These are phyloP conservation scores for Leccinum rimulosum DNA, from an alignment of 768 basidiomycete species.

Conservation along the genomic window DNA sequence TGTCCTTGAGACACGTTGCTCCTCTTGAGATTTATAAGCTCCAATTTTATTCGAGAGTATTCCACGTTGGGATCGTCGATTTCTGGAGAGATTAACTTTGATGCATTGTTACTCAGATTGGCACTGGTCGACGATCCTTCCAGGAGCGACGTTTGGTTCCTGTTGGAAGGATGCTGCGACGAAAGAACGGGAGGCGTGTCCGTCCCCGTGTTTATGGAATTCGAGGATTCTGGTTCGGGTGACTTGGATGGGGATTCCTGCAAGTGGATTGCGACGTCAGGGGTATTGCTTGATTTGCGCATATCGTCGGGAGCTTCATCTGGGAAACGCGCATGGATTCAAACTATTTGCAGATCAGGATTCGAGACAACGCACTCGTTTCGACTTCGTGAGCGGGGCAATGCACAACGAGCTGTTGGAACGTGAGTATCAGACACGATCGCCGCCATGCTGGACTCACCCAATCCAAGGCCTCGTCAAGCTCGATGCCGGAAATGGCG, in stretches of 20 bases:
- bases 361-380: slow-evolving; percentile 24
- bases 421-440: slow-evolving; percentile 8
- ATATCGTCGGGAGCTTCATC: slow-evolving; percentile 16
- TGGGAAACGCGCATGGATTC: slow-evolving; percentile 1
- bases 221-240: slow-evolving; percentile 1
- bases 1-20: slow-evolving; percentile 27
- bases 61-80: slow-evolving; percentile 55
- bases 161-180: slow-evolving; percentile 7
- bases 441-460: slow-evolving; percentile 40
- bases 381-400: slow-evolving; percentile 60
- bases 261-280: background rate
- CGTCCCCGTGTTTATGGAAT: slow-evolving; percentile 35
- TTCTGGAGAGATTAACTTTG: slow-evolving; percentile 36
- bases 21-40: slow-evolving; percentile 47
- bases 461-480: slow-evolving; percentile 94
- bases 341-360: background rate
- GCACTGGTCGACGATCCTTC: slow-evolving; percentile 9
- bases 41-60: slow-evolving; percentile 63
- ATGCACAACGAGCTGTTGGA: slow-evolving; percentile 57
- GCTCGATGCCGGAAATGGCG: slow-evolving; percentile 59
- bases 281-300: slow-evolving; percentile 3
- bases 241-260: background rate
- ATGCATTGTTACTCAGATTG: slow-evolving; percentile 17
- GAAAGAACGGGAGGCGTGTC: slow-evolving; percentile 41
- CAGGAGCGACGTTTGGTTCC: background rate